Evolutionary conservation across 2,329 filamentous ascomycete species (phyloP).

Genomic region (Talaromyces atroroseus): DNA sequence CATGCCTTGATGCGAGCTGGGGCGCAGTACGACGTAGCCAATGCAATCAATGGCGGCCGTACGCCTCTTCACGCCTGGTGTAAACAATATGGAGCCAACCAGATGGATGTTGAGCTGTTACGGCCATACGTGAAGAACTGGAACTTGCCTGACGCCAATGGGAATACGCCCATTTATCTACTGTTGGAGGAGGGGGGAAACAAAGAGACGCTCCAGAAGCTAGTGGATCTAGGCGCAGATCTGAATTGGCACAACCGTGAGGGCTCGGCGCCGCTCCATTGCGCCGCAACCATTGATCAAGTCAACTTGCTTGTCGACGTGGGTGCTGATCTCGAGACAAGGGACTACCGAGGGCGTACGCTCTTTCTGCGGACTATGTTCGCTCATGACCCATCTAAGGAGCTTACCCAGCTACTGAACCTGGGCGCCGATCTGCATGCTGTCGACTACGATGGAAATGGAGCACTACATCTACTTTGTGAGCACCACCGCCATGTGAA

Average conservation of each 20-base stretch:
- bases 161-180: constrained; percentile 1
- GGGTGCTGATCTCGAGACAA: constrained; percentile 17
- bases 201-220: background rate
- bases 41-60: background rate
- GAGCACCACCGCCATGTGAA: background rate
- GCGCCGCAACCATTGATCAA: background rate
- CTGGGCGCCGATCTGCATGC: constrained; percentile 17
- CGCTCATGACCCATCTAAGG: constrained; percentile 1
- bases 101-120: background rate
- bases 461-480: constrained; percentile 12
- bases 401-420: constrained; percentile 7
- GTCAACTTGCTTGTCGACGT: constrained; percentile 6
- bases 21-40: background rate
- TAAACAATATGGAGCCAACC: background rate
- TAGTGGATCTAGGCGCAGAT: constrained; percentile 2
- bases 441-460: constrained; percentile 17
- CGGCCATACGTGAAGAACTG: background rate
- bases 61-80: background rate
- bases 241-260: constrained; percentile 1
- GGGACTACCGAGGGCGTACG: constrained; percentile 15
- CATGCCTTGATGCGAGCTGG: background rate
- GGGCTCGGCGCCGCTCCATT: background rate
- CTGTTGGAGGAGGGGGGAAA: background rate
- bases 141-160: background rate
- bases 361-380: constrained; percentile 3